Evolutionary conservation across 2,329 filamentous ascomycete species (phyloP).

Genomic region (Phaeoacremonium minimum): DNA sequence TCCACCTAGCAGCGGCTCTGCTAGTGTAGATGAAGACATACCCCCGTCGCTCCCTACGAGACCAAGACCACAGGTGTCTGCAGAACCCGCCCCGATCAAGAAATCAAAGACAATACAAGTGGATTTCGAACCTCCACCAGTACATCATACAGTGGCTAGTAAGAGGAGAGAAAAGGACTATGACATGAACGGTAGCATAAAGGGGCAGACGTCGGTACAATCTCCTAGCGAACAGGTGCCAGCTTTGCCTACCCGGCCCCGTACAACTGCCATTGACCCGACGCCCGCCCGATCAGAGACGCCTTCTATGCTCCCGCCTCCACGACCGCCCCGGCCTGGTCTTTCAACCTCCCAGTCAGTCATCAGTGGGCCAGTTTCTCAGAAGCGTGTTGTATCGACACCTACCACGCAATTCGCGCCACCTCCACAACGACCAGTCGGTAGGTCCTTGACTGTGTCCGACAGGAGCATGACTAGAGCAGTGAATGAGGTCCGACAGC

Average conservation of each 20-base stretch:
- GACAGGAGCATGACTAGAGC: slow-evolving; percentile 34
- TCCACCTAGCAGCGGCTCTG: slow-evolving; percentile 63
- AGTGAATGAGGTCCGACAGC: slow-evolving; percentile 29
- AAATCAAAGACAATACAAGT: slow-evolving; percentile 26
- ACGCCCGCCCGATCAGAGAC: slow-evolving; percentile 18
- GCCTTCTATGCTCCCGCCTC: slow-evolving; percentile 31
- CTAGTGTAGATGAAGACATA: slow-evolving; percentile 51
- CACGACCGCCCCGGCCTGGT: slow-evolving; percentile 35
- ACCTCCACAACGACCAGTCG: slow-evolving; percentile 36
- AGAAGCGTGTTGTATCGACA: slow-evolving; percentile 41
- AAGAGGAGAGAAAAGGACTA: slow-evolving; percentile 40
- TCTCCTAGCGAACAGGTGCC: slow-evolving; percentile 39
- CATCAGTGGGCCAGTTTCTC: slow-evolving; percentile 11
- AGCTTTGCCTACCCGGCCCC: slow-evolving; percentile 45
- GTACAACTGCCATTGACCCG: slow-evolving; percentile 25
- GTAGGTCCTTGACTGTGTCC: slow-evolving; percentile 43
- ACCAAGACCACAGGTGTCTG: slow-evolving; percentile 41
- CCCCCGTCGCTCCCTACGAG: slow-evolving; percentile 45
- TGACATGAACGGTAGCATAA: slow-evolving; percentile 33
- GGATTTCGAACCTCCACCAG: slow-evolving; percentile 46
- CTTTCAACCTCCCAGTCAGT: slow-evolving; percentile 7
- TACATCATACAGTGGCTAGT: slow-evolving; percentile 42
- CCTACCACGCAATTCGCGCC: slow-evolving; percentile 38
- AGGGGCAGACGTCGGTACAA: slow-evolving; percentile 32
- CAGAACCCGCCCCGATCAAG: slow-evolving; percentile 15